Base-by-base conservation (phyloP, 495 filamentous ascomycete genomes). In the Antarctomyces pellizariae region DNA sequence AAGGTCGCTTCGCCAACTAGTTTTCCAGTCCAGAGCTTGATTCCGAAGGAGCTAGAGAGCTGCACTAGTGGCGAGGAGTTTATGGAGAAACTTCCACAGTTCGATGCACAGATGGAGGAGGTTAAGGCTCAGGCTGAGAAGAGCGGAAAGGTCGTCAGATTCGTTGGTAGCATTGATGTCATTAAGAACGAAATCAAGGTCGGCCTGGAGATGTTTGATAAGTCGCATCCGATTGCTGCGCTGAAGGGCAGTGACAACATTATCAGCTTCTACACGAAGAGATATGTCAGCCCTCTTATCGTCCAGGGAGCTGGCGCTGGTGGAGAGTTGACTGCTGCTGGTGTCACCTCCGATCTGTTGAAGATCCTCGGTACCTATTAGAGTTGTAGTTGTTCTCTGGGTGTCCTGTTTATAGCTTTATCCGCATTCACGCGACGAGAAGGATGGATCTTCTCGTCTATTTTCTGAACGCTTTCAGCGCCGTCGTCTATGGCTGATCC, bases 241-340 rank as follows among this genome's bases (percentile, higher is more conserved):
- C 55, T 95, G 31, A 89, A 90, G 59, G 86, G 86, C 19, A 92
- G 80, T 49, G 86, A 92, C 45, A 95, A 95, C 55, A 84, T 93
- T 44, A 86, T 97, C 42, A 86, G 69, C 59, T 91, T 97, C 60
- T 90, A 86, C 50, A 93, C 86, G 23, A 72, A 83, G 57, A 65
- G 86, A 39, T 95, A 97, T 44, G 79, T 78, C 20, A 56, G 55
- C 32, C 77, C 86, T 7, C 51, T 93, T 29, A 86, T 93, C 43
- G 67, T 97, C 25, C 82, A 92, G 57, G 86, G 86, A 32, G 83
- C 80, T 19, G 86, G 83, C 28, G 86, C 86, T 28, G 86, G 86
- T 38, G 80, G 74, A 22, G 84, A 91, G 15, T 80, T 93, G 18
- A 95, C 86, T 18, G 86, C 86, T 15, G 91, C 91, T 79, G 86